These are phyloP conservation scores for Fusarium sp. DNA, from an alignment of 2,329 filamentous ascomycete genomes.

Conservation along the genomic window DNA sequence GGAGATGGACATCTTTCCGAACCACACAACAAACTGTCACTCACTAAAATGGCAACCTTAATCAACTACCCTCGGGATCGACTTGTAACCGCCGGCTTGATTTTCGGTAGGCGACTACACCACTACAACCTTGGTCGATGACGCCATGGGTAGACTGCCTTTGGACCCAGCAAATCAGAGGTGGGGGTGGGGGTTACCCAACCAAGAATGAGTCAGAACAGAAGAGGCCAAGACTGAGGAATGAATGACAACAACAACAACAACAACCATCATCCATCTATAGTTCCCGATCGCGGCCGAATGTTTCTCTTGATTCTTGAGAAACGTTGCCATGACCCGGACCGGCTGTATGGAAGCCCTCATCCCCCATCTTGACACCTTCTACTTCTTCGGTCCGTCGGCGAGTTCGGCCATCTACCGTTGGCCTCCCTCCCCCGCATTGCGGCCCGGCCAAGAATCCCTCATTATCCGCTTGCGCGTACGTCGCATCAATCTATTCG, in stretches of 20 bases:
- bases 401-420: constrained; percentile 27
- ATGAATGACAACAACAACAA: constrained; percentile 40
- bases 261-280: constrained; percentile 22
- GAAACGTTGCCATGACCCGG: constrained; percentile 9
- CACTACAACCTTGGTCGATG: constrained; percentile 32
- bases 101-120: constrained; percentile 23
- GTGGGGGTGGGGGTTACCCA: constrained; percentile 32
- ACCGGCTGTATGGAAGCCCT: constrained; percentile 35
- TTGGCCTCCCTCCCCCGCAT: constrained; percentile 27
- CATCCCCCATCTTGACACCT: constrained; percentile 9
- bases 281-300: constrained; percentile 40
- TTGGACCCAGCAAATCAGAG: constrained; percentile 22
- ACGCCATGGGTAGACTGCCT: constrained; percentile 36
- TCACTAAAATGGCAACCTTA: constrained; percentile 26
- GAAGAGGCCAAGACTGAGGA: constrained; percentile 12
- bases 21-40: constrained; percentile 17
- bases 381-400: constrained; percentile 28
- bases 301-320: background rate
- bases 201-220: constrained; percentile 38
- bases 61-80: constrained; percentile 15
- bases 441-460: constrained; percentile 14
- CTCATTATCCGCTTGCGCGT: constrained; percentile 7
- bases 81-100: constrained; percentile 31
- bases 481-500: constrained; percentile 5
- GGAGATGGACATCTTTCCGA: constrained; percentile 18